A percentile compares a stretch with the other conserved stretches of the same genome.
These are phyloP conservation scores for Neopestalotiopsis rosae DNA, from an alignment of 2,329 filamentous ascomycete genomes.

Conservation along the genomic window DNA sequence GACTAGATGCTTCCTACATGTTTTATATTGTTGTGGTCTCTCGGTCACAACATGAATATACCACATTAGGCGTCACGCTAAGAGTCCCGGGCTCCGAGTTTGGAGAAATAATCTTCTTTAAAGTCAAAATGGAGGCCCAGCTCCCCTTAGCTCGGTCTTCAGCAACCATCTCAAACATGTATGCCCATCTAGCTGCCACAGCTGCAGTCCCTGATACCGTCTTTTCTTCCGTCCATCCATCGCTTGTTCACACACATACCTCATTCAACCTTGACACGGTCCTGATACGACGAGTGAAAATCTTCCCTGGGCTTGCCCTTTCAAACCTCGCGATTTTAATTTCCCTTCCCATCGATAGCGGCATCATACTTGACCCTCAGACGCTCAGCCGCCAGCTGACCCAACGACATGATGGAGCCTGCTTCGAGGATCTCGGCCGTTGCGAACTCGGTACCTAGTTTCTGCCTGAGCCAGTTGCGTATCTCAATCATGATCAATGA, in stretches of 20 bases:
- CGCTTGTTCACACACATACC: neutral
- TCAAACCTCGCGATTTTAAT: neutral
- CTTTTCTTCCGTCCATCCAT: neutral
- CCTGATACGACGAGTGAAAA: neutral
- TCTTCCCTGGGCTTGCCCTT: neutral
- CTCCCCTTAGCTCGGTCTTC: too few species aligned
- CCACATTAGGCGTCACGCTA: too few species aligned
- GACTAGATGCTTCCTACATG: too few species aligned
- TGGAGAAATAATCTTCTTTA: too few species aligned
- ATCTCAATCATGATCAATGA: slow-evolving; percentile 10
- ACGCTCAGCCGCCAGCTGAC: neutral
- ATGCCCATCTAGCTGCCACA: neutral
- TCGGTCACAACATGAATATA: too few species aligned
- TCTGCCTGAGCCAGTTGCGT: slow-evolving; percentile 16
- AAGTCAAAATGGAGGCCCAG: too few species aligned
- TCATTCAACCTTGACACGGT: neutral
- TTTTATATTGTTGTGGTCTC: too few species aligned
- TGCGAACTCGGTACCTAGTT: slow-evolving; percentile 6
- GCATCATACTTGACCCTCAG: slow-evolving; percentile 1
- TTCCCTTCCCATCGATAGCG: neutral
- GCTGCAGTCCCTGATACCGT: neutral
- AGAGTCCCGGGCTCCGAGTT: too few species aligned
- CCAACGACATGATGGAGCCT: neutral
- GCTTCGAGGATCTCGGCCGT: neutral
- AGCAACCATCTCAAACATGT: neutral